Percentiles rank a stretch among this genome's conserved stretches.
Conservation (phyloP, 73 alveolate genomes). For the Symbiodinium natans region DNA sequence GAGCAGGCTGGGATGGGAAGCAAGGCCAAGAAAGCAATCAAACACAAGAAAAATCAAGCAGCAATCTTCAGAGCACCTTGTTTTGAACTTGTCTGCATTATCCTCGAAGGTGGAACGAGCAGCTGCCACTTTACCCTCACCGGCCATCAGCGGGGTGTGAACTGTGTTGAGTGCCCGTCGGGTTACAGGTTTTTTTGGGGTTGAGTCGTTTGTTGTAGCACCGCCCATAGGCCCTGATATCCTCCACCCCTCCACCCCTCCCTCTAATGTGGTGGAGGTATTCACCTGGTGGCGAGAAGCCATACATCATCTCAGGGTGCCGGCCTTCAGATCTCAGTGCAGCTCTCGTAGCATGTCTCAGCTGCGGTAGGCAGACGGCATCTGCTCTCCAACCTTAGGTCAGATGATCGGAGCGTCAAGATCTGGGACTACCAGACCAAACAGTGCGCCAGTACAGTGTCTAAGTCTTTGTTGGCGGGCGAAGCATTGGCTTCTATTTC, state of each 20-base stretch:
- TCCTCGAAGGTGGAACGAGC: conserved; percentile 70
- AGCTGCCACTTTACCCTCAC: conserved; percentile 98
- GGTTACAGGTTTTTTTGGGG: not conserved
- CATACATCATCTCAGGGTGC: conserved; percentile 98
- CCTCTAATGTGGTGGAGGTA: not conserved
- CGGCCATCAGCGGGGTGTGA: conserved; percentile 99
- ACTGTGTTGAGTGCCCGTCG: conserved; percentile 97
- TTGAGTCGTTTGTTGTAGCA: not conserved
- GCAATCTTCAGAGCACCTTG: not conserved
- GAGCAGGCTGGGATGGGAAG: conserved; percentile 94
- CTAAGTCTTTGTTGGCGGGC: not conserved
- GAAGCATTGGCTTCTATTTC: not conserved
- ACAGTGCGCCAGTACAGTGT: conserved; percentile 96
- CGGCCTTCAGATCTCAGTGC: conserved; percentile 94
- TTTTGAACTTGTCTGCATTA: no score
- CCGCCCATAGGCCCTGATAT: not conserved
- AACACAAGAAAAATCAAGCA: no score
- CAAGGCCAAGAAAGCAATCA: no score
- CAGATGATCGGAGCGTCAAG: conserved; percentile 99
- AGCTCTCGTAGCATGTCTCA: not conserved
- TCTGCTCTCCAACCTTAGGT: not conserved
- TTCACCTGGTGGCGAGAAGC: conserved; percentile 98
- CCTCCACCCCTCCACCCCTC: not conserved
- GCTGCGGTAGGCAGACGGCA: not conserved
- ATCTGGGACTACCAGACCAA: conserved; percentile 99